phyloP scores from a whole-genome alignment of 805 yeast species.

The Metschnikowia kunwiensis region DNA sequence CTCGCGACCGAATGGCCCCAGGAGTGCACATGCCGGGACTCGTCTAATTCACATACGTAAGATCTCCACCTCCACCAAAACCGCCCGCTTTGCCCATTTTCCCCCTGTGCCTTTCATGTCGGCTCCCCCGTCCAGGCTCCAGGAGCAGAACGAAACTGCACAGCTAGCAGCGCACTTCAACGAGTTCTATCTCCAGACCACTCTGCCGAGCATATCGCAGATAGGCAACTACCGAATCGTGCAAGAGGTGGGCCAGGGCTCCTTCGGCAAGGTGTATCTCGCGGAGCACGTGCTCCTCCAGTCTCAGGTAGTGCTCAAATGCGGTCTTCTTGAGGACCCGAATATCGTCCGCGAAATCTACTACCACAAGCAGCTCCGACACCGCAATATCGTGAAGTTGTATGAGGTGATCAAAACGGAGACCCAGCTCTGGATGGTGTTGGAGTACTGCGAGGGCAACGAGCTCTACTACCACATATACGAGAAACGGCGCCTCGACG shows the following conservation, averaged over 20 bases:
- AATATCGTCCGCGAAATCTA: constrained; percentile 87
- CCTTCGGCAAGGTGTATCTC: constrained; percentile 87
- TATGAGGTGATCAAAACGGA: constrained; percentile 87
- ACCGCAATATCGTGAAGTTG: constrained; percentile 77
- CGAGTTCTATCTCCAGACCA: constrained; percentile 46
- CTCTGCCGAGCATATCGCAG: constrained; percentile 49
- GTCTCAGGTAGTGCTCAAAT: constrained; percentile 75
- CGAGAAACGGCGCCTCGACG: constrained; percentile 47
- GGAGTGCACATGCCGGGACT: constrained; percentile 11
- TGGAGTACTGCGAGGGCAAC: constrained; percentile 85
- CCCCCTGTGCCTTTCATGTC: constrained; percentile 9
- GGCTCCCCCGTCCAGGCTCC: constrained; percentile 13
- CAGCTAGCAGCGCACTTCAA: constrained; percentile 64
- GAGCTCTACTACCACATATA: constrained; percentile 70
- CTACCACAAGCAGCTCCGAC: constrained; percentile 79
- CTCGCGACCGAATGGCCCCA: background rate
- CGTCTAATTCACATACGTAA: background rate
- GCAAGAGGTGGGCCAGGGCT: constrained; percentile 82
- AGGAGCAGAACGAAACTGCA: constrained; percentile 43
- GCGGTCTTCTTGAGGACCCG: constrained; percentile 73
- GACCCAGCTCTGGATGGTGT: constrained; percentile 74
- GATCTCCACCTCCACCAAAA: background rate
- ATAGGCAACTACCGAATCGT: constrained; percentile 79
- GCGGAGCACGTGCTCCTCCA: constrained; percentile 76
- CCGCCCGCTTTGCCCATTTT: background rate